phyloP scores from a whole-genome alignment of 805 yeast species.

The Scheffersomyces coipomensis region DNA sequence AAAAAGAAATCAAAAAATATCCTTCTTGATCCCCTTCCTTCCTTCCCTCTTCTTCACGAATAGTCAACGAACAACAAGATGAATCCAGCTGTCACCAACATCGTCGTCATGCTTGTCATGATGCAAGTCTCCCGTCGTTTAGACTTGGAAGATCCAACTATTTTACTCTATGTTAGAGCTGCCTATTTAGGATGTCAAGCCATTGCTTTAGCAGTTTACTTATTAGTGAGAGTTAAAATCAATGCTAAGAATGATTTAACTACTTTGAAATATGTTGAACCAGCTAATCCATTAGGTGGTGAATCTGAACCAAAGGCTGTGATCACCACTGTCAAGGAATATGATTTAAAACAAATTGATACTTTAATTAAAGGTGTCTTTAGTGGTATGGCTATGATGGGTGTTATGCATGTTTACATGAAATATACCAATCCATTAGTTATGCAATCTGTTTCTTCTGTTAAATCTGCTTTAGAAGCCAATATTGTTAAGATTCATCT shows the following conservation, averaged over 20 bases:
- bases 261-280: conserved; percentile 85
- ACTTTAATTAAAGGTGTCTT: conserved; percentile 76
- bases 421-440: conserved; percentile 95
- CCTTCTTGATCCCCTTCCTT: no score
- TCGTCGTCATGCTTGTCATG: conserved; percentile 90
- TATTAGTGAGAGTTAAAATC: conserved; percentile 60
- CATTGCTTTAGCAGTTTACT: conserved; percentile 63
- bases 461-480: conserved; percentile 86
- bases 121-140: conserved; percentile 91
- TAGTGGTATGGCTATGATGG: conserved; percentile 95
- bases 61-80: no score
- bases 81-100: conserved; percentile 87
- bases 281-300: conserved; percentile 78
- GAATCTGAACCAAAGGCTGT: conserved; percentile 70
- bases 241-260: conserved; percentile 82
- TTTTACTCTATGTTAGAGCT: conserved; percentile 70
- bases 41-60: no score
- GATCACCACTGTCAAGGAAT: conserved; percentile 91
- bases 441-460: conserved; percentile 88
- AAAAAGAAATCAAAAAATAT: background rate
- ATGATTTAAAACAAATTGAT: conserved; percentile 86
- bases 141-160: conserved; percentile 81
- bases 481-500: conserved; percentile 90
- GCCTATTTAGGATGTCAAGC: conserved; percentile 68
- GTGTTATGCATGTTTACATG: conserved; percentile 96